Conservation (phyloP, 208 protist species). For the Leptomonas pyrrhocoris region DNA sequence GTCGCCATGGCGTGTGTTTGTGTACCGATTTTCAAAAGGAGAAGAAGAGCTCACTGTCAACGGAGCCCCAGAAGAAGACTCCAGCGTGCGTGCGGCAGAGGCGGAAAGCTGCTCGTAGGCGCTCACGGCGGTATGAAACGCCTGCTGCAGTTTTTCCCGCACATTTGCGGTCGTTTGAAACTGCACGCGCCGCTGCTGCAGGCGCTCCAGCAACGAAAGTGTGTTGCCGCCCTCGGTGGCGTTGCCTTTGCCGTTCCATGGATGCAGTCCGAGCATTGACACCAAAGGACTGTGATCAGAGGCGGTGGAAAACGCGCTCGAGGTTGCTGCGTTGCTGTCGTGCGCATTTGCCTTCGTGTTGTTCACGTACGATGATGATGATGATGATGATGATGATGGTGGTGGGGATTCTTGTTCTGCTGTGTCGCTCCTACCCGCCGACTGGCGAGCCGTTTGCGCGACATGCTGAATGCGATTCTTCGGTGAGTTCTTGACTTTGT, state of each 20-base stretch:
- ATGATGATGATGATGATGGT: not conserved
- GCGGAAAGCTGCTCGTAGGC: conserved; percentile 20
- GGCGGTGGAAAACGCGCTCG: not conserved
- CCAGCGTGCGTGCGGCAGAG: conserved; percentile 4
- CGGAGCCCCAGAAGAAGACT: not conserved
- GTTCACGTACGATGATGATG: not conserved
- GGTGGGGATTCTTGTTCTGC: not conserved
- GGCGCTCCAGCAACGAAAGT: conserved; percentile 13
- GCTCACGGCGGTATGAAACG: conserved; percentile 10
- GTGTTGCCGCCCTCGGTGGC: not conserved
- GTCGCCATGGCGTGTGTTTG: not conserved
- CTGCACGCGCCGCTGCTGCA: conserved; percentile 23
- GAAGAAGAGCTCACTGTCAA: not conserved
- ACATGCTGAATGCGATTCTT: conserved; percentile 30
- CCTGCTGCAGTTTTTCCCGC: conserved; percentile 18
- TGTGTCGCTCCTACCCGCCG: not conserved
- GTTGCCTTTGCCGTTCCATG: not conserved
- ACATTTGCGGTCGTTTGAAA: conserved; percentile 27
- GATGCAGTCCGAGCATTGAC: not conserved
- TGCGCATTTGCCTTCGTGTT: not conserved
- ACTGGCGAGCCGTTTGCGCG: conserved; percentile 10
- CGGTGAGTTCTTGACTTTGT: conserved; percentile 33
- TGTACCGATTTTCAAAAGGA: not conserved
- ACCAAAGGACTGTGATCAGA: not conserved
- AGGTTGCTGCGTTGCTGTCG: not conserved